phyloP scores from a whole-genome alignment of 2,329 filamentous ascomycete species.

The Canariomyces notabilis region DNA sequence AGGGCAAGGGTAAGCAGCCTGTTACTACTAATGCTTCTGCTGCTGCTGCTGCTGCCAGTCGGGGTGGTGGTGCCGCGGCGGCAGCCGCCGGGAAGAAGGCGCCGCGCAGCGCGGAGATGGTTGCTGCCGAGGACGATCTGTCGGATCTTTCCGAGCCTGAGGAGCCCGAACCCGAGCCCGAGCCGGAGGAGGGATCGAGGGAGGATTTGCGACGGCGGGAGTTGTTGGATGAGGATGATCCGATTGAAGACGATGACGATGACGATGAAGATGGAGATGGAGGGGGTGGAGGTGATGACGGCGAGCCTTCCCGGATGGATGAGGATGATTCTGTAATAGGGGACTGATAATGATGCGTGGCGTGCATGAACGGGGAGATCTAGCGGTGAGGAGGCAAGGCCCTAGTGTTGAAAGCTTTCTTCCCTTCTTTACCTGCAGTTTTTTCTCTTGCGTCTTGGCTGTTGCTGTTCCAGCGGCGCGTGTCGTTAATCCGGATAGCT shows the following conservation, averaged over 20 bases:
- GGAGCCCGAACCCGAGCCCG: conserved; percentile 23
- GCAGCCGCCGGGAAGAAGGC: conserved; percentile 32
- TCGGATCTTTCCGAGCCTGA: conserved; percentile 21
- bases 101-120: conserved; percentile 41
- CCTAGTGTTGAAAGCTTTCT: neutral
- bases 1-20: conserved; percentile 30
- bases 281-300: too few species aligned
- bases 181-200: conserved; percentile 53
- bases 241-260: conserved; percentile 39
- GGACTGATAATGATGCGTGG: too few species aligned
- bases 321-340: conserved; percentile 43
- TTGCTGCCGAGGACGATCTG: conserved; percentile 39
- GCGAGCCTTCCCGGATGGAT: conserved; percentile 37
- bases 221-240: conserved; percentile 48
- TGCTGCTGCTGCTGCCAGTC: conserved; percentile 13
- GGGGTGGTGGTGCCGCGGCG: conserved; percentile 28
- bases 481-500: too few species aligned
- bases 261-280: conserved; percentile 30
- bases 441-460: too few species aligned
- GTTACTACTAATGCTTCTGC: conserved; percentile 30
- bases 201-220: conserved; percentile 54
- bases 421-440: neutral
- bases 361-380: too few species aligned
- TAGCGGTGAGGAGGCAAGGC: neutral
- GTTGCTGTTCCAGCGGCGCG: too few species aligned